These are phyloP conservation scores for Brachypodium distachyon DNA, from an alignment of 202 grass and related monocot genomes.

Conservation along the genomic window DNA sequence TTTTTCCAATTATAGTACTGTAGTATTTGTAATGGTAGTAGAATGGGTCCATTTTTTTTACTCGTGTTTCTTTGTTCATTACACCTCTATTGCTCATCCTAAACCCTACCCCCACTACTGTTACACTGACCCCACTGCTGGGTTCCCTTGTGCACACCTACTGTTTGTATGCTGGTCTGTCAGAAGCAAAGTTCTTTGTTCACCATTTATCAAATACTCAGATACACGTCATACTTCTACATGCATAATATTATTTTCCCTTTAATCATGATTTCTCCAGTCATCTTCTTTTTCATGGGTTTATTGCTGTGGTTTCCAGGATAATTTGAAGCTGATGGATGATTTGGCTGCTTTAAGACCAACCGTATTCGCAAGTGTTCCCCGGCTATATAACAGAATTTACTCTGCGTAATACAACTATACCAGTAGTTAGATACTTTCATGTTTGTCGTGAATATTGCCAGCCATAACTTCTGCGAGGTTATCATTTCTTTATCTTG, in stretches of 20 bases:
- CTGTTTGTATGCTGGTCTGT: neutral
- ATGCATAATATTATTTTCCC: neutral
- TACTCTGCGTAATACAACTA: conserved; percentile 67
- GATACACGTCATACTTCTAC: neutral
- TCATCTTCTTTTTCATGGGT: neutral
- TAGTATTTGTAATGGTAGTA: neutral
- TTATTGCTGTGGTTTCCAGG: conserved; percentile 39
- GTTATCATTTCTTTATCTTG: neutral
- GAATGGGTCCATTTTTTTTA: neutral
- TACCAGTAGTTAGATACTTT: neutral
- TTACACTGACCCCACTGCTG: neutral
- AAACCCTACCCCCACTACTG: neutral
- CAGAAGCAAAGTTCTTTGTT: neutral
- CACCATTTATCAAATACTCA: neutral
- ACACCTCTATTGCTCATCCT: neutral
- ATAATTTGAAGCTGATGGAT: conserved; percentile 96
- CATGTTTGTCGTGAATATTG: neutral
- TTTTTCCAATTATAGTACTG: neutral
- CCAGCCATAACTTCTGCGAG: neutral
- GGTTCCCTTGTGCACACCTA: neutral
- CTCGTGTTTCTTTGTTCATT: neutral
- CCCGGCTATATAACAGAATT: conserved; percentile 86
- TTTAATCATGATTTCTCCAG: neutral
- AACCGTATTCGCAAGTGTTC: conserved; percentile 82
- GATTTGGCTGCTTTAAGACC: conserved; percentile 87